A percentile compares a stretch with the other conserved stretches of the same genome.
Conservation (phyloP, 1,284 basidiomycete species). For the Exsudoporus floridanus region DNA sequence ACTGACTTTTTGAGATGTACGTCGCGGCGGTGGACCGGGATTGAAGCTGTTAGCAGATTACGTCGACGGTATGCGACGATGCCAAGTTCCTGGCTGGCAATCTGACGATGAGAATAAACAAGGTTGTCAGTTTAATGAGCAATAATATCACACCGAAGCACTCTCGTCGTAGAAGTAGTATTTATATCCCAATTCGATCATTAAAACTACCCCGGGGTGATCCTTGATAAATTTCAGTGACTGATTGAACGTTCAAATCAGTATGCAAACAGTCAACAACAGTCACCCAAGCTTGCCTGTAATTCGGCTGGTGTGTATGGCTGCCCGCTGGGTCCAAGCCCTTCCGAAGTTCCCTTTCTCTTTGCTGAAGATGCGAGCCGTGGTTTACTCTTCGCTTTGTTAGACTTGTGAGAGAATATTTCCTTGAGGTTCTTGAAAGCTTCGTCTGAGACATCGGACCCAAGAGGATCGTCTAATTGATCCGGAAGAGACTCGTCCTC, state of each 20-base stretch:
- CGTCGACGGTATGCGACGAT: conserved; percentile 77
- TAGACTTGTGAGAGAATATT: conserved; percentile 45
- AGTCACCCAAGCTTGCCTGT: conserved; percentile 50
- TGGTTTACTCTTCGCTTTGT: conserved; percentile 35
- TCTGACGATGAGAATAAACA: conserved; percentile 41
- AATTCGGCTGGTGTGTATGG: conserved; percentile 82
- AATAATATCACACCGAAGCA: conserved; percentile 50
- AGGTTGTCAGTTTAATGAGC: background rate
- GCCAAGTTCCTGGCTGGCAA: conserved; percentile 79
- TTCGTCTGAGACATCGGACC: conserved; percentile 45
- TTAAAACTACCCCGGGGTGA: conserved; percentile 74
- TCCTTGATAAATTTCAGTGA: conserved; percentile 63
- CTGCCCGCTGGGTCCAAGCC: conserved; percentile 74
- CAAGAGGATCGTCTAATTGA: conserved; percentile 27
- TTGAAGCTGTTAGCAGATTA: conserved; percentile 82
- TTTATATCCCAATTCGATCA: conserved; percentile 90
- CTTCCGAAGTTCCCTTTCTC: conserved; percentile 44
- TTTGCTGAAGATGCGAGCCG: conserved; percentile 25
- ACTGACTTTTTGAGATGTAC: conserved; percentile 86
- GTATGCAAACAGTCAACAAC: background rate
- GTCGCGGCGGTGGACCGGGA: conserved; percentile 79
- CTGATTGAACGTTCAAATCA: conserved; percentile 9
- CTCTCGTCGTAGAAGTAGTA: conserved; percentile 89
- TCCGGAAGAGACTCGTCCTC: conserved; percentile 27
- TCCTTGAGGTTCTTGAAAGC: conserved; percentile 50